phyloP scores from a whole-genome alignment of 2,329 filamentous ascomycete species.

The Whalleya microplaca region DNA sequence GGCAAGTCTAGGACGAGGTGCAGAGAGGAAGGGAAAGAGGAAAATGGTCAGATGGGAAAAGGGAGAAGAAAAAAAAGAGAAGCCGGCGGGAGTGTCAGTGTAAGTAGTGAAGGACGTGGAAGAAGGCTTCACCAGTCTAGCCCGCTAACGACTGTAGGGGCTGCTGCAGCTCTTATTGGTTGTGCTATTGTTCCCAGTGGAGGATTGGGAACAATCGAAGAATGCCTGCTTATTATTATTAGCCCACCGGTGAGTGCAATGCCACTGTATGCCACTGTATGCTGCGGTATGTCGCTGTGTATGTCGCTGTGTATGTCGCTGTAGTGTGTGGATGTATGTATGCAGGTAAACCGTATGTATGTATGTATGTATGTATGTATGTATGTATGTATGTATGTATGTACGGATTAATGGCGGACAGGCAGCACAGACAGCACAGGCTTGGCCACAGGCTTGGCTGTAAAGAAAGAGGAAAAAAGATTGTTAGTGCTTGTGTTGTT shows the following conservation, averaged over 20 bases:
- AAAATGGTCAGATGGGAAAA: constrained; percentile 34
- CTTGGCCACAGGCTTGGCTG: too few species aligned
- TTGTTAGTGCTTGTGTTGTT: too few species aligned
- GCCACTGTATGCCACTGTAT: too few species aligned
- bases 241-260: neutral
- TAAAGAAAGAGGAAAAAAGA: too few species aligned
- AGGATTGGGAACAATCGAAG: constrained; percentile 13
- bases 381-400: too few species aligned
- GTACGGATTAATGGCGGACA: too few species aligned
- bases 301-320: too few species aligned
- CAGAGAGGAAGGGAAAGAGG: constrained; percentile 35
- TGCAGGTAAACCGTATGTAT: too few species aligned
- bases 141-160: constrained; percentile 40
- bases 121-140: constrained; percentile 43
- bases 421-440: too few species aligned
- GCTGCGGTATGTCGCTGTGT: too few species aligned
- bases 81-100: constrained; percentile 29
- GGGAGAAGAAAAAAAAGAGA: constrained; percentile 30
- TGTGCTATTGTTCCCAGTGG: constrained; percentile 18
- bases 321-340: too few species aligned
- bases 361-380: too few species aligned
- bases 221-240: constrained; percentile 1
- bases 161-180: constrained; percentile 23
- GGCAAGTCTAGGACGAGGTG: constrained; percentile 19
- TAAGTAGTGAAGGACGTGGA: constrained; percentile 31